Percentiles rank a stretch among this genome's conserved stretches.
Conservation (phyloP, 305 asterid genomes). For the Nicotiana rustica region DNA sequence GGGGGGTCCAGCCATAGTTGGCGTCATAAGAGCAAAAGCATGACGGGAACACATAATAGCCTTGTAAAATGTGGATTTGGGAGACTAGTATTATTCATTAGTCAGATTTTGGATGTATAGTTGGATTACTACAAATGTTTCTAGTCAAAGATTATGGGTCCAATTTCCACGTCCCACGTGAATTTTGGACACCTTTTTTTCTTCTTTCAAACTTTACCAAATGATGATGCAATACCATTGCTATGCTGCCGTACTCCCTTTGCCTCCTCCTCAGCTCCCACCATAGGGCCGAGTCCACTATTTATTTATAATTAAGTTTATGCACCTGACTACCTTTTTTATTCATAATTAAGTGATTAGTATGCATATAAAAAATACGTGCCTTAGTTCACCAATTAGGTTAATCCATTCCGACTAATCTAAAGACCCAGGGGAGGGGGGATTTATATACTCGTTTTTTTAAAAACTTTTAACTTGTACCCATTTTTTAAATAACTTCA, state of each 20-base stretch:
- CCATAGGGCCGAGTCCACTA: background rate
- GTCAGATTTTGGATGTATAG: background rate
- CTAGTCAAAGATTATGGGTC: background rate
- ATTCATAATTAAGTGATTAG: background rate
- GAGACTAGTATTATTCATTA: background rate
- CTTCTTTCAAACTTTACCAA: background rate
- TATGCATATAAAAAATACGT: background rate
- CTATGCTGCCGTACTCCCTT: background rate
- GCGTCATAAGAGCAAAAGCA: constrained; percentile 41
- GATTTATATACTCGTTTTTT: too few relatives aligned
- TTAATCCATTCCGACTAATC: background rate
- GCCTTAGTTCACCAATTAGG: background rate
- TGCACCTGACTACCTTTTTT: too few relatives aligned
- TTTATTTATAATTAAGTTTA: background rate
- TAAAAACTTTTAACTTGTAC: too few relatives aligned
- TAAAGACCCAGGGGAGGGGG: background rate
- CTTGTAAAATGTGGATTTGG: background rate
- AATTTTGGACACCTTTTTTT: too few relatives aligned
- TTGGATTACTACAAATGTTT: background rate
- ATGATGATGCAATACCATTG: constrained; percentile 38
- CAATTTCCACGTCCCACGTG: constrained; percentile 30
- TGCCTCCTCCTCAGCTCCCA: background rate
- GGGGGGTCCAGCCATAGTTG: background rate
- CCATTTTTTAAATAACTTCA: too few relatives aligned
- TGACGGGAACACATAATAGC: constrained; percentile 35